phyloP scores from a whole-genome alignment of 768 basidiomycete species.

The Rhizopogon vesiculosus region DNA sequence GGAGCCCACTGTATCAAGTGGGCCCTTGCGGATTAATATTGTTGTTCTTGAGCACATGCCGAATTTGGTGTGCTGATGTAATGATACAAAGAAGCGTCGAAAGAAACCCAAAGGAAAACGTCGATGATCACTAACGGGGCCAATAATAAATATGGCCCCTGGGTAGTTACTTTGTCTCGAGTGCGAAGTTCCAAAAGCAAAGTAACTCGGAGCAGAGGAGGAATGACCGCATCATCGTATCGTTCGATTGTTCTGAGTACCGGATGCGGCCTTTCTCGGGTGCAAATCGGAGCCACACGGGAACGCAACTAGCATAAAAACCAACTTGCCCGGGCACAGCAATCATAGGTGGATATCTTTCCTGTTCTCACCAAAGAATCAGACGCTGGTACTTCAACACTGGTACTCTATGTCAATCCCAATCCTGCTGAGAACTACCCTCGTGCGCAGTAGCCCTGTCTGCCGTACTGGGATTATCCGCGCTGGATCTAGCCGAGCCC shows the following conservation, averaged over 20 bases:
- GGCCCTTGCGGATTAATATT: too few relatives aligned
- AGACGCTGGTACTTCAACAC: neutral
- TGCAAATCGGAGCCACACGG: conserved; percentile 21
- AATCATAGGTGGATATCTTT: neutral
- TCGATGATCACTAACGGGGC: neutral
- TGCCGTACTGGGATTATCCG: conserved; percentile 10
- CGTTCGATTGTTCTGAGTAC: too few relatives aligned
- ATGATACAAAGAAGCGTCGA: neutral
- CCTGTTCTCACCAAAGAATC: neutral
- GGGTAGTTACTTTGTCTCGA: neutral
- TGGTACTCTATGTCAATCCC: conserved; percentile 3
- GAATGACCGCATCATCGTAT: neutral
- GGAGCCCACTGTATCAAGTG: neutral
- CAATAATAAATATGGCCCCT: neutral
- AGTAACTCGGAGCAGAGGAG: neutral
- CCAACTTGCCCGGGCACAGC: neutral
- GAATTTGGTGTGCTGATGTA: conserved; percentile 7
- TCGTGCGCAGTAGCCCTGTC: conserved; percentile 2
- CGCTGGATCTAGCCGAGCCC: conserved; percentile 2
- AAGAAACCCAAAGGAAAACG: too few relatives aligned
- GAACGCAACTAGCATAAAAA: conserved; percentile 15
- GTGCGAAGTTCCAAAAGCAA: neutral
- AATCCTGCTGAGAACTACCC: conserved; percentile 1
- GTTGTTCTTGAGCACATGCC: conserved; percentile 6
- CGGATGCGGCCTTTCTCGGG: conserved; percentile 10